These are phyloP conservation scores for Ophiocordyceps camponoti-floridani DNA, from an alignment of 2,329 filamentous ascomycete species.

Conservation along the genomic window DNA sequence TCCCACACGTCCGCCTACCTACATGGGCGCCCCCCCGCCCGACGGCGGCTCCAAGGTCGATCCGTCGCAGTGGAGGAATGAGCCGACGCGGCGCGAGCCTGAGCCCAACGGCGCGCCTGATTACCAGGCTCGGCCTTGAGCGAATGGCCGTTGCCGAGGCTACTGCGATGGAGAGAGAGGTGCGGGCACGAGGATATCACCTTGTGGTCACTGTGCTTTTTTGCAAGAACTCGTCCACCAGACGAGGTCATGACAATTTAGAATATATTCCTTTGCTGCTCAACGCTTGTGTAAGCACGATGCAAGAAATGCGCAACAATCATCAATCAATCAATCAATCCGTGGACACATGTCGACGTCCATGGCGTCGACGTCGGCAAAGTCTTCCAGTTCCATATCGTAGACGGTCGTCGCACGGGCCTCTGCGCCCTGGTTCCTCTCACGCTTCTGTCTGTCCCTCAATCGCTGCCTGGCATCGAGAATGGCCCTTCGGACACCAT, in stretches of 20 bases:
- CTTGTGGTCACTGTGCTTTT: background rate
- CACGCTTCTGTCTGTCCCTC: conserved; percentile 35
- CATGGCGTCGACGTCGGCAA: conserved; percentile 31
- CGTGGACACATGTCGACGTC: background rate
- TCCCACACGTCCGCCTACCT: conserved; percentile 36
- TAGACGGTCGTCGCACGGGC: background rate
- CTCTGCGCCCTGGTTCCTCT: conserved; percentile 10
- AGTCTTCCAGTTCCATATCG: conserved; percentile 4
- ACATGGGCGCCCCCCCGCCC: conserved; percentile 24
- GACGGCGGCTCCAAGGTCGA: conserved; percentile 33
- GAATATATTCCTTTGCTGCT: background rate
- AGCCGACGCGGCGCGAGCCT: conserved; percentile 7
- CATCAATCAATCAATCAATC: background rate
- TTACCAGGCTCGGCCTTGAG: conserved; percentile 7
- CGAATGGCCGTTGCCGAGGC: no score
- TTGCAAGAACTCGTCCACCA: no score
- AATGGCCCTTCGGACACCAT: conserved; percentile 68
- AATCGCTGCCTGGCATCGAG: conserved; percentile 57
- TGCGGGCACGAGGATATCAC: no score
- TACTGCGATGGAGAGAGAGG: no score
- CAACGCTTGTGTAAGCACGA: no score
- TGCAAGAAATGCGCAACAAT: background rate
- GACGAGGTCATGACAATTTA: background rate
- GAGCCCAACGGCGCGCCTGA: conserved; percentile 9
- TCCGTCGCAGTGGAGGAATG: conserved; percentile 24